Conservation (phyloP, 2,329 filamentous ascomycete genomes). For the Cladosporium sp. region DNA sequence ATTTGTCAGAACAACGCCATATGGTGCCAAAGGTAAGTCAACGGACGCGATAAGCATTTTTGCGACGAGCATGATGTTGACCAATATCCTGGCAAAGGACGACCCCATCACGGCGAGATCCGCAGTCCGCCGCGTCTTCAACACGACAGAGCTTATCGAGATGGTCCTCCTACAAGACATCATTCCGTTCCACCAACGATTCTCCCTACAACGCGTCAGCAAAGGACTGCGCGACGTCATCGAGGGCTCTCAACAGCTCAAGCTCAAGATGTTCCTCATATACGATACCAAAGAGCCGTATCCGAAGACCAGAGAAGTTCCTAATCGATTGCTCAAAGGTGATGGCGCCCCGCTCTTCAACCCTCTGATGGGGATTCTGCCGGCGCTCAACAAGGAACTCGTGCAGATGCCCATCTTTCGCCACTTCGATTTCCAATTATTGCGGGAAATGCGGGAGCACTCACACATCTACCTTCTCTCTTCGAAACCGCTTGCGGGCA, state of each 20-base stretch:
- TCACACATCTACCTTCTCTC: background rate
- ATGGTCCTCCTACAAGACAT: conserved; percentile 1
- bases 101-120: background rate
- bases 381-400: no score
- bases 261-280: background rate
- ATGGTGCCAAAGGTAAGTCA: background rate
- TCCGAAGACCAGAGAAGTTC: background rate
- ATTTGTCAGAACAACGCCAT: background rate
- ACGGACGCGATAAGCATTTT: no score
- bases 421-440: background rate
- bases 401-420: background rate
- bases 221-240: background rate
- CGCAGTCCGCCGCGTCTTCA: conserved; percentile 15
- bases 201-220: conserved; percentile 11
- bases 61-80: no score
- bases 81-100: background rate
- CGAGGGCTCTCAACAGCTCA: background rate
- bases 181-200: background rate
- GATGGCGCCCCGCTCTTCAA: background rate
- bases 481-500: background rate
- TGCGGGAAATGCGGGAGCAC: background rate
- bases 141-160: conserved; percentile 10
- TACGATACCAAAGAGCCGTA: background rate
- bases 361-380: background rate
- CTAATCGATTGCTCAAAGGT: background rate